phyloP scores from a whole-genome alignment of 352 stramenopile genomes.

The Globisporangium cylindrosporum region DNA sequence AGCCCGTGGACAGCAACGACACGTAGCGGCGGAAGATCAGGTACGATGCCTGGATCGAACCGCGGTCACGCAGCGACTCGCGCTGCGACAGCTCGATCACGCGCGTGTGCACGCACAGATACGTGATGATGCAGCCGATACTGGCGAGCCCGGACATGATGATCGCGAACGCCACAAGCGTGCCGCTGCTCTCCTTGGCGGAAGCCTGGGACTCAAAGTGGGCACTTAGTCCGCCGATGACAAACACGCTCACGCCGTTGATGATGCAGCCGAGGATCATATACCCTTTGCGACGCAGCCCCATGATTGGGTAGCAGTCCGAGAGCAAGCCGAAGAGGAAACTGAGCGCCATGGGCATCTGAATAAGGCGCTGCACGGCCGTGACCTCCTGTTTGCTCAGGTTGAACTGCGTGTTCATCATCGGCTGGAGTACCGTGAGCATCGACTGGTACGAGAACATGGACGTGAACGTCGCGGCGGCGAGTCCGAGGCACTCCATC shows the following conservation, averaged over 20 bases:
- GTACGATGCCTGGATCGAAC: constrained; percentile 31
- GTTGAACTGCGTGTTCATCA: constrained; percentile 55
- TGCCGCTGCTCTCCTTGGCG: constrained; percentile 6
- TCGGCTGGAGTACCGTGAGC: constrained; percentile 41
- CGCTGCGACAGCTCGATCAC: constrained; percentile 41
- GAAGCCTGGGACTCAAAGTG: constrained; percentile 31
- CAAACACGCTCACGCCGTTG: constrained; percentile 56
- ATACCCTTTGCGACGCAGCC: constrained; percentile 88
- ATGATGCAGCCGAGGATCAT: constrained; percentile 83
- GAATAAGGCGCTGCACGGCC: constrained; percentile 54
- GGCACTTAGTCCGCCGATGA: constrained; percentile 51
- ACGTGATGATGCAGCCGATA: constrained; percentile 42
- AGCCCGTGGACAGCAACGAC: constrained; percentile 19
- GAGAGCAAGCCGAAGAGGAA: constrained; percentile 88
- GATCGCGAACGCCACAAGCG: constrained; percentile 25
- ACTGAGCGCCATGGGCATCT: constrained; percentile 87
- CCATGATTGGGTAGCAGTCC: constrained; percentile 90
- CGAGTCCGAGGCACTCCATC: constrained; percentile 58
- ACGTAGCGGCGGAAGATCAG: constrained; percentile 32
- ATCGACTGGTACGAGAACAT: constrained; percentile 67
- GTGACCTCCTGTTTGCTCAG: constrained; percentile 38
- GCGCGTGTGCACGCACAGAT: constrained; percentile 38
- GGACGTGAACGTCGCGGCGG: constrained; percentile 63
- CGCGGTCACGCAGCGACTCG: constrained; percentile 29
- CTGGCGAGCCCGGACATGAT: constrained; percentile 28